Conservation (phyloP, 495 filamentous ascomycete genomes). For the Penicillium simplicissimum region DNA sequence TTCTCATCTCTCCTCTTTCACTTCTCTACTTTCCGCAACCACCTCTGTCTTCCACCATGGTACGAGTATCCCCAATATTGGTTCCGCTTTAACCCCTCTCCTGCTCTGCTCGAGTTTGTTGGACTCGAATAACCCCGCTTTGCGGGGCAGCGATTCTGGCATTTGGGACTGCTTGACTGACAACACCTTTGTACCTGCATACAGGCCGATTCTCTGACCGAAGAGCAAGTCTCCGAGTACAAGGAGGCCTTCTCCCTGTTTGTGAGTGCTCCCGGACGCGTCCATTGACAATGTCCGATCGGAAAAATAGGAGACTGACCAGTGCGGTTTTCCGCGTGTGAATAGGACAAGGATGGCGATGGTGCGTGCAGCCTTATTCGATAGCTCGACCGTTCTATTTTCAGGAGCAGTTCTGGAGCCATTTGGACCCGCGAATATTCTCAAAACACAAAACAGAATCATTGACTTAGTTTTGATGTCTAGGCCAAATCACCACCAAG, state of each 20-base stretch:
- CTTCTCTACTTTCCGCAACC: constrained; percentile 9
- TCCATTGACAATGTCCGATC: constrained; percentile 19
- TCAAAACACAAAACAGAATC: neutral
- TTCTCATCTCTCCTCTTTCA: constrained; percentile 4
- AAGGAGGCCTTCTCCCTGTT: constrained; percentile 99
- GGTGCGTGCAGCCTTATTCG: constrained; percentile 65
- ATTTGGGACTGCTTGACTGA: constrained; percentile 26
- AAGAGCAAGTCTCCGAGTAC: constrained; percentile 99
- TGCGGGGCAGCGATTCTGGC: constrained; percentile 39
- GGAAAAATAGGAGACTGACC: constrained; percentile 13
- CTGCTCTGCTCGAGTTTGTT: constrained; percentile 4
- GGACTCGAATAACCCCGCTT: constrained; percentile 32
- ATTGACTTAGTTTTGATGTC: constrained; percentile 1
- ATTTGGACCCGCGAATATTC: neutral
- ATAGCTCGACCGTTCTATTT: constrained; percentile 8
- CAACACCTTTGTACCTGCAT: constrained; percentile 23
- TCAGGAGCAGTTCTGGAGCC: neutral
- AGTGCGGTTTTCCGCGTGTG: constrained; percentile 14
- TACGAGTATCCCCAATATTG: neutral
- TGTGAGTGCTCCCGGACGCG: constrained; percentile 61
- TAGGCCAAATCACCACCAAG: constrained; percentile 99
- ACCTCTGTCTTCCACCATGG: constrained; percentile 25
- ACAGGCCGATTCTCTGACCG: constrained; percentile 90
- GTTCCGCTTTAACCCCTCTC: neutral
- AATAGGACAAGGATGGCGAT: constrained; percentile 99